phyloP scores from a whole-genome alignment of 495 filamentous ascomycete genomes.

The Astrothelium macrocarpum region DNA sequence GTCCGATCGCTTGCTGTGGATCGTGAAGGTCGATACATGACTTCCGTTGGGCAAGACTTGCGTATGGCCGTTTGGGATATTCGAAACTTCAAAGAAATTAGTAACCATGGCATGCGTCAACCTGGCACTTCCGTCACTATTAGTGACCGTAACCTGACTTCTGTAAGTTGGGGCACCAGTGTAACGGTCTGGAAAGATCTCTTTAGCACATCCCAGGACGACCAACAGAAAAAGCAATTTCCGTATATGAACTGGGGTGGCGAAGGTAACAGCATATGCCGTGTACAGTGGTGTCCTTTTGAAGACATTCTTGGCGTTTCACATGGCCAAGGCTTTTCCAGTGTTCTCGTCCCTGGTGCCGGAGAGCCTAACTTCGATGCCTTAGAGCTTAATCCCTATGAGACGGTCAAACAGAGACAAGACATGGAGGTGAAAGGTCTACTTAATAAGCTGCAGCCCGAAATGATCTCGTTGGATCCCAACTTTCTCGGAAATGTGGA shows the following conservation, averaged over 20 bases:
- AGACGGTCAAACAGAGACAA: slow-evolving; percentile 83
- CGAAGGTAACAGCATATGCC: slow-evolving; percentile 70
- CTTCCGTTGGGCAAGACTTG: slow-evolving; percentile 79
- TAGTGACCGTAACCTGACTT: slow-evolving; percentile 76
- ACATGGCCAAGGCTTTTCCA: slow-evolving; percentile 79
- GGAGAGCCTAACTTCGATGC: slow-evolving; percentile 96
- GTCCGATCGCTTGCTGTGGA: slow-evolving; percentile 80
- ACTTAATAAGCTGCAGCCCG: slow-evolving; percentile 87
- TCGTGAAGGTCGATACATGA: slow-evolving; percentile 89
- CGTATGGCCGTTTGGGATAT: slow-evolving; percentile 97
- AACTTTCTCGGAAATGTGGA: slow-evolving; percentile 83
- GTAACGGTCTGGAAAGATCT: slow-evolving; percentile 83
- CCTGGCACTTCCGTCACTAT: slow-evolving; percentile 81
- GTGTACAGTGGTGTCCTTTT: slow-evolving; percentile 83
- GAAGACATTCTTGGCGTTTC: slow-evolving; percentile 84
- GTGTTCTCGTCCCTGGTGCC: slow-evolving; percentile 80
- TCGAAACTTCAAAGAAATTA: slow-evolving; percentile 83
- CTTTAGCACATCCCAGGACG: slow-evolving; percentile 54
- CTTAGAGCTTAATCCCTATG: slow-evolving; percentile 91
- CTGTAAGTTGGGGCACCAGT: slow-evolving; percentile 86
- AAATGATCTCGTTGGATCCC: slow-evolving; percentile 93
- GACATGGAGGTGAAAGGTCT: slow-evolving; percentile 83
- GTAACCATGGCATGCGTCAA: slow-evolving; percentile 76
- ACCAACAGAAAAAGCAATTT: slow-evolving; percentile 69
- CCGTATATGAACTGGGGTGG: slow-evolving; percentile 94